A percentile compares a stretch with the other conserved stretches of the same genome.
Conservation (phyloP, 164 flowering plant species). For the Chimonanthus salicifolius region DNA sequence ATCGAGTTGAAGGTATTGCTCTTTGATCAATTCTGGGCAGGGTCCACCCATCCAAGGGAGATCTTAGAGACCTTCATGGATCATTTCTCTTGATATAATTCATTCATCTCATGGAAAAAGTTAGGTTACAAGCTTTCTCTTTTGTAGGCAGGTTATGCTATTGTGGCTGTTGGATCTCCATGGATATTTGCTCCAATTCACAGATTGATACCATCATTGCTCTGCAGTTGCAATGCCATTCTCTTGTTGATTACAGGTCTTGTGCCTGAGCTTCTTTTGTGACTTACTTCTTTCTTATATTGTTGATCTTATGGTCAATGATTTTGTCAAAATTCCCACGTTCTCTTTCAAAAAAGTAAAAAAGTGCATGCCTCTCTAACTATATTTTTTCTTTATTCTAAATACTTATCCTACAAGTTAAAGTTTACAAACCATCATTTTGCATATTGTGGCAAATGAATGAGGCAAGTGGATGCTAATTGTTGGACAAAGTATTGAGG, state of each 20-base stretch:
- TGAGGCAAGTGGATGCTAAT: background rate
- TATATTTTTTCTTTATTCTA: background rate
- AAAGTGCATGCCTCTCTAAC: background rate
- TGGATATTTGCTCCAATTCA: constrained; percentile 59
- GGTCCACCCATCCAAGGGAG: background rate
- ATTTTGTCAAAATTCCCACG: background rate
- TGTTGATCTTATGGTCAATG: background rate
- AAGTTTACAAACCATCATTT: background rate
- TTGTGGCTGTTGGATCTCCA: constrained; percentile 62
- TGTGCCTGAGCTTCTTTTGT: background rate
- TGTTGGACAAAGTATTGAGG: background rate
- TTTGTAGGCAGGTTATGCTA: constrained; percentile 85
- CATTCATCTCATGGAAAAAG: background rate
- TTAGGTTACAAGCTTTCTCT: constrained; percentile 7
- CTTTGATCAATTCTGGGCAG: background rate
- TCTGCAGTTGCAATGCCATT: constrained; percentile 70
- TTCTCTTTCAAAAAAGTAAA: no score
- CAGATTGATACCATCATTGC: constrained; percentile 41
- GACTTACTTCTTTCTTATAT: background rate
- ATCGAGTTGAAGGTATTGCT: background rate
- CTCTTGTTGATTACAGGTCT: constrained; percentile 76
- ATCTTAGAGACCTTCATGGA: background rate
- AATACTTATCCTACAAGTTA: background rate
- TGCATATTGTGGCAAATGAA: background rate
- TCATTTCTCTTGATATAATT: background rate